These are phyloP conservation scores for Globisporangium abappressorium DNA, from an alignment of 352 stramenopile species.

Conservation along the genomic window DNA sequence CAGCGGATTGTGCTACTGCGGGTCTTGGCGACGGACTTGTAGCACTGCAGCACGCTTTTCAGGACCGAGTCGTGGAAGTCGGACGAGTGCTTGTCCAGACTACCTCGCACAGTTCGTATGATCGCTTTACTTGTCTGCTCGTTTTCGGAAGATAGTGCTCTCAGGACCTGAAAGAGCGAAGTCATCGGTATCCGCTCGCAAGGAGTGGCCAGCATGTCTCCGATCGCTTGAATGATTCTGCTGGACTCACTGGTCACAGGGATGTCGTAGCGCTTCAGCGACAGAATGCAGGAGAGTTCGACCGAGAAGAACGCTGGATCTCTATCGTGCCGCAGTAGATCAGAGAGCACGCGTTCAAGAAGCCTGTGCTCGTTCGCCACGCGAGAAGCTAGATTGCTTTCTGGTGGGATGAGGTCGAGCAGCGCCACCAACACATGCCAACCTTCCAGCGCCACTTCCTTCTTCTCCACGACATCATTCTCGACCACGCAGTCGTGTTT, in stretches of 20 bases:
- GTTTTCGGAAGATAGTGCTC: not conserved
- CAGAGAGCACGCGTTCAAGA: not conserved
- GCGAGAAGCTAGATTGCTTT: not conserved
- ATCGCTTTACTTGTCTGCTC: not conserved
- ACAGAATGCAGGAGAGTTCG: not conserved
- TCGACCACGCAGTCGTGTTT: not conserved
- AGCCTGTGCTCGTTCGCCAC: not conserved
- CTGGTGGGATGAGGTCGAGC: not conserved
- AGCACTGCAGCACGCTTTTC: not conserved
- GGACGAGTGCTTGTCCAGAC: not conserved
- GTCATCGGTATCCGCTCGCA: not conserved
- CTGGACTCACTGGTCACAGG: not conserved
- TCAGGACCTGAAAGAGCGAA: not conserved
- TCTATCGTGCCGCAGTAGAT: not conserved
- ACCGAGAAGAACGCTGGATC: not conserved
- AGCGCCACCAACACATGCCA: not conserved
- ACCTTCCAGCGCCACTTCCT: not conserved
- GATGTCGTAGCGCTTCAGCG: not conserved
- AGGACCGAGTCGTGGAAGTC: not conserved
- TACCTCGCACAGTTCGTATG: not conserved
- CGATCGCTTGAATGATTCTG: not conserved
- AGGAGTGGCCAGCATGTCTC: not conserved
- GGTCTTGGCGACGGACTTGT: not conserved
- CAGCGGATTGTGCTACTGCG: not conserved
- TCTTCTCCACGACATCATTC: not conserved